Base-by-base conservation (phyloP, 2,329 filamentous ascomycete genomes). In the Nigrospora osmanthi region DNA sequence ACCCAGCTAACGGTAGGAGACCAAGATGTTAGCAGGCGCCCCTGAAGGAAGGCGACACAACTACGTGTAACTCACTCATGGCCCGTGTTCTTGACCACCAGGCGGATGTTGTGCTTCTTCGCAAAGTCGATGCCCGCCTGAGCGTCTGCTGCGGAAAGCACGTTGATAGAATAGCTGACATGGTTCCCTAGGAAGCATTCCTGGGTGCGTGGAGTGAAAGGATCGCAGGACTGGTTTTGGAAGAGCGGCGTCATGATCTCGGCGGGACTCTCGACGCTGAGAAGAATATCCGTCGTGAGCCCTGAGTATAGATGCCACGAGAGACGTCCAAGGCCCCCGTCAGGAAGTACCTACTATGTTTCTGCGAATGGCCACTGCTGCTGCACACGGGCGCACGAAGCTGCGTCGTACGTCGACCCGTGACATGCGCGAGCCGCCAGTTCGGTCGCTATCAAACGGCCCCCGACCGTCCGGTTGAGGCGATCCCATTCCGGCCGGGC, bases 71-170 rank as follows among this genome's bases (percentile, higher is more conserved):
- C n/a, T 11, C 10, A 46, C 49, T 51, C 40, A 45, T 76, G 72
- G 1, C 72, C 72, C 0, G 72, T 75, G 45, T 73, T 73, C 42
- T 66, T 64, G 31, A 76, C 63, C 1, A 71, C 61, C 0, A 76
- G 45, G 1, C 72, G 63, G 32, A 76, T 65, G 41, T 71, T 68
- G 28, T 68, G 51, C 4, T 62, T 30, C 0, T 44, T 48, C 1
- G 64, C 67, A 36, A 75, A 75, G 1, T 48, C 40, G 2, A 65
- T 40, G 1, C 51, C 51, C 0, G 46, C 48, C 14, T 45, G 36
- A 2, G 59, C 47, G 15, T 56, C 52, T 31, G 35, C 16, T 2
- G 48, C 49, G 2, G 42, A 44, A 1, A 49, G 51, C 1, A 54
- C 58, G 14, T 60, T 58, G 33, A 61, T 53, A 3, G 50, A 48